phyloP scores from a whole-genome alignment of 768 basidiomycete genomes.

The Suillus discolor region DNA sequence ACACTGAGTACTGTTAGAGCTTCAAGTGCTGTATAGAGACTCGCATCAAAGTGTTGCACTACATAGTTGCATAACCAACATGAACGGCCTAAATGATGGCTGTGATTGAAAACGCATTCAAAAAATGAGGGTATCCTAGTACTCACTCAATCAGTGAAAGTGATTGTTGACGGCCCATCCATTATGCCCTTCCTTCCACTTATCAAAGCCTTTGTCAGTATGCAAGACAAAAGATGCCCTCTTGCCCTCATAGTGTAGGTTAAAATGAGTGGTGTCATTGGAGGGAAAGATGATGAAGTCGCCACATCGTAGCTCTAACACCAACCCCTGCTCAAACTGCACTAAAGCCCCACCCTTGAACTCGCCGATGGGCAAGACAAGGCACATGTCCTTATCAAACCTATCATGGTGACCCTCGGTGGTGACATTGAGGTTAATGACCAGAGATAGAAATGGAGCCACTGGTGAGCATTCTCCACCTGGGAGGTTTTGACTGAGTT shows the following conservation, averaged over 20 bases:
- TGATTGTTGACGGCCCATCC: background rate
- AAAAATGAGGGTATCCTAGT: too few relatives aligned
- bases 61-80: too few relatives aligned
- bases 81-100: too few relatives aligned
- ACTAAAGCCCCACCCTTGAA: constrained; percentile 11
- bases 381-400: background rate
- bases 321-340: constrained; percentile 9
- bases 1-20: too few relatives aligned
- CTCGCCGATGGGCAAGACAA: background rate
- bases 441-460: background rate
- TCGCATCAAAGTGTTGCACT: too few relatives aligned
- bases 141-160: background rate
- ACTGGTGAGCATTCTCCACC: background rate
- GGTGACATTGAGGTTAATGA: constrained; percentile 13
- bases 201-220: constrained; percentile 8
- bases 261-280: constrained; percentile 7
- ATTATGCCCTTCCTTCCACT: background rate
- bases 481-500: background rate
- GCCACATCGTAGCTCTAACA: constrained; percentile 1
- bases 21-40: too few relatives aligned
- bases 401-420: constrained; percentile 9
- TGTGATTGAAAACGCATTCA: too few relatives aligned
- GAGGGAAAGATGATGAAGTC: constrained; percentile 14
- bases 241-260: constrained; percentile 10
- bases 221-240: constrained; percentile 13